Evolutionary conservation across 352 stramenopile species (phyloP).

Genomic region (Globisporangium irregulare): DNA sequence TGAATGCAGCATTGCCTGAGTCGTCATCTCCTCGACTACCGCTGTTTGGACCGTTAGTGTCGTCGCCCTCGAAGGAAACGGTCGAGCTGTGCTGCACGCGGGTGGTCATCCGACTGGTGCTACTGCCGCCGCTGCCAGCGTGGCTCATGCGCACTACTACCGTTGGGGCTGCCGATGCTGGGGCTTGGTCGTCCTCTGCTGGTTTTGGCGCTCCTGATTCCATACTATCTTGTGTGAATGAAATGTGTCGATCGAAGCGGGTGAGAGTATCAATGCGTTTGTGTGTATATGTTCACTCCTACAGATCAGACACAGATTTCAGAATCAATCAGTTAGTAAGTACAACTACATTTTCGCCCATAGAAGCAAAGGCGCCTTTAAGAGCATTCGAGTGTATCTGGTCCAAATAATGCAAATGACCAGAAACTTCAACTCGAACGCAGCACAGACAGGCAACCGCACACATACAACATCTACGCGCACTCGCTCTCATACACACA

Average conservation of each 20-base stretch:
- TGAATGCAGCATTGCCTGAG: not conserved
- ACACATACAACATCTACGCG: no score
- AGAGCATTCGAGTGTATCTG: not conserved
- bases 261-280: no score
- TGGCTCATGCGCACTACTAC: not conserved
- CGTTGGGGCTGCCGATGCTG: not conserved
- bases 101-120: not conserved
- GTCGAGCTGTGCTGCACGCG: not conserved
- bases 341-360: not conserved
- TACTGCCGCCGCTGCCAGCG: not conserved
- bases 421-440: not conserved
- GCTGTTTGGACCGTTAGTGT: no score
- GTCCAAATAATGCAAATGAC: not conserved
- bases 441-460: not conserved
- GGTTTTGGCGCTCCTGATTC: not conserved
- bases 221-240: not conserved
- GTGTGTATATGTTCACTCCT: not conserved
- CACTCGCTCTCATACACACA: no score
- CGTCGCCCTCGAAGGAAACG: not conserved
- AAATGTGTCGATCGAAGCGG: no score
- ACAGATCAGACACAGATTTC: not conserved
- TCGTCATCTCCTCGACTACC: conserved; percentile 1
- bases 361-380: not conserved
- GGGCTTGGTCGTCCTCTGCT: not conserved
- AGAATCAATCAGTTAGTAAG: not conserved